Evolutionary conservation across 768 basidiomycete genomes (phyloP), one percentile per base, ranked within the genome.

Genomic region (Podaxis pistillaris): DNA sequence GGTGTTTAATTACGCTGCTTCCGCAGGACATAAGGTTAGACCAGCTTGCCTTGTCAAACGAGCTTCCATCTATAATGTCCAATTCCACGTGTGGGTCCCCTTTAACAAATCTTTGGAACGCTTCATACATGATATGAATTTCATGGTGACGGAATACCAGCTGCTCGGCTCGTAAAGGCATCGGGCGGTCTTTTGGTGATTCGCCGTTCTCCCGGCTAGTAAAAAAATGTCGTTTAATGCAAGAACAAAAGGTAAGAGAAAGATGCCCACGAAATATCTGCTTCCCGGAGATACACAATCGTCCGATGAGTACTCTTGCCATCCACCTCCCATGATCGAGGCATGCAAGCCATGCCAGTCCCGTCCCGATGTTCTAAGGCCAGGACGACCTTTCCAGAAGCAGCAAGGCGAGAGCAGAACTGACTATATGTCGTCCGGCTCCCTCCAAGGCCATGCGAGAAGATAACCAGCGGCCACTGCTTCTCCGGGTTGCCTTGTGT

Each of bases 341-440:
- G 74, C 50, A 80, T 72, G 63, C 78, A 81, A 3, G 76, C 81
- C 0, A 86, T 86, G 2, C 83, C 87, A 3, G 89, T 88, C 0
- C 93, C 93, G 71, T 96, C 94, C 9, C 88, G 82, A 71, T 95
- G 94, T 69, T 95, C 91, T 24, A 95, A 69, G 4, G 91, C 88
- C 49, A 93, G 79, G 2, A 96, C 93, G 4, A 95, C 86, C 63
- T 83, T 87, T 1, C 94, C 94, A 40, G 88, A 80, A 3, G 90
- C 84, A 3, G 94, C 94, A 22, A 95, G 71, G 24, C 83, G 81
- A 2, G 83, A 78, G 69, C 92, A 94, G 62, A 90, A 72, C 71
- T 92, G 89, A 63, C 89, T 88, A 68, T 94, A 93, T 1, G 86
- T 83, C 0, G 86, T 90, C 22, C 86, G 77, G 47, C 82, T 86